Base-by-base conservation (phyloP, 2,329 filamentous ascomycete species). In the Trichoderma afroharzianum region DNA sequence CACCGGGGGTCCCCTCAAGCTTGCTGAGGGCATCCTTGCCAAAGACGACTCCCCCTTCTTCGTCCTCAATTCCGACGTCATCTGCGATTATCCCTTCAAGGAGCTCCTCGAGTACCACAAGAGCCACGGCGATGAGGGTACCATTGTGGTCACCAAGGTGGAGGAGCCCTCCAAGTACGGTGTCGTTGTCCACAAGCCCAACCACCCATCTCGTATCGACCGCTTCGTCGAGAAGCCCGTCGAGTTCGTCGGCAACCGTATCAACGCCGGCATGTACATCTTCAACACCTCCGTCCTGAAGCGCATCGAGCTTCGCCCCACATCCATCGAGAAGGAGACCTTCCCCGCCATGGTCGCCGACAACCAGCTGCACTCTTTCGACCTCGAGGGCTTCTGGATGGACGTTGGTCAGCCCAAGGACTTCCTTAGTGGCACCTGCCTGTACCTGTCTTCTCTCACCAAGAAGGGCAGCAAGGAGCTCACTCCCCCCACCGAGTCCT, bases 191-290 rank as follows among this genome's bases (percentile, higher is more conserved):
- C 95, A 98, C 90, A 96, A 97, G 87, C 94, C 94, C 74, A 93
- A 91, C 82, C 94, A 97, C 84, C 85, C 93, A 69, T 93, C 94
- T 61, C 91, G 93, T 80, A 98, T 99, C 83, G 96, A 99, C 84
- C 94, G 96, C 77, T 99, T 99, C 85, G 96, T 99, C 77, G 95
- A 99, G 90, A 99, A 99, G 88, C 95, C 95, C 47, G 93, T 98
- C 81, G 94, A 98, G 85, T 98, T 98, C 80, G 95, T 98, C 72
- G 95, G 95, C 78, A 98, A 98, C 89, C 93, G 95, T 76, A 98
- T 98, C 88, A 98, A 98, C 79, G 96, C 95, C 76, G 96, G 96
- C 84, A 93, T 98, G 84, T 98, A 98, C 87, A 97, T 98, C 78
- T 88, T 98, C 79, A 98, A 98, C 87, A 94, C 95, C 63, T 94